These are phyloP conservation scores for Paulownia fortunei DNA, from an alignment of 257 asterid genomes.

Conservation along the genomic window DNA sequence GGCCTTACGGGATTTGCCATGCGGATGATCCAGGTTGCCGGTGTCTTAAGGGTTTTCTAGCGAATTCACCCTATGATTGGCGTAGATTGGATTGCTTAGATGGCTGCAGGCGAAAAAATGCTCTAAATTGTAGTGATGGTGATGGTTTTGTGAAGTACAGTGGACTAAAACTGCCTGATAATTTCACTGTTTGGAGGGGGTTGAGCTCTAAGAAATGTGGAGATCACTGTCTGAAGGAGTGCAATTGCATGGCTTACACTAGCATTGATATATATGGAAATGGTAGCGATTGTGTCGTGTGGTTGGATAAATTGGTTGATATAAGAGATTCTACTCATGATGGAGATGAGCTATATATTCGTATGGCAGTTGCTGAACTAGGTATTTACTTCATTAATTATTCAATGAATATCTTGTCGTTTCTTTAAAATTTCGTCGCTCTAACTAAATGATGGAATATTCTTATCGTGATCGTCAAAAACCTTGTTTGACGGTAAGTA, in stretches of 20 bases:
- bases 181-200: constrained; percentile 28
- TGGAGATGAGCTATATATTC: constrained; percentile 44
- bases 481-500: background rate
- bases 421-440: background rate
- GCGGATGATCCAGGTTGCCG: constrained; percentile 31
- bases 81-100: constrained; percentile 23
- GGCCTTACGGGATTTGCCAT: constrained; percentile 43
- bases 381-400: constrained; percentile 30
- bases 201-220: constrained; percentile 29
- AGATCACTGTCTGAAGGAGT: constrained; percentile 38
- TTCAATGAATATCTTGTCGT: background rate
- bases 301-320: constrained; percentile 45
- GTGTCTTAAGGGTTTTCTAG: constrained; percentile 46
- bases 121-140: constrained; percentile 36
- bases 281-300: constrained; percentile 40
- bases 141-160: constrained; percentile 42
- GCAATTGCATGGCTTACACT: constrained; percentile 48
- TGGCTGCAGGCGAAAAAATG: constrained; percentile 36
- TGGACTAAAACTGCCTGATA: constrained; percentile 46
- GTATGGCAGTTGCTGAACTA: constrained; percentile 41
- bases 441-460: background rate
- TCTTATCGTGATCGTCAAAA: background rate
- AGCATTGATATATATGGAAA: constrained; percentile 31
- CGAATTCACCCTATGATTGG: constrained; percentile 36
- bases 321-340: constrained; percentile 19